A percentile compares a stretch with the other conserved stretches of the same genome.
These are phyloP conservation scores for Parachlorella kessleri DNA, from an alignment of 139 green algal genomes.

Conservation along the genomic window DNA sequence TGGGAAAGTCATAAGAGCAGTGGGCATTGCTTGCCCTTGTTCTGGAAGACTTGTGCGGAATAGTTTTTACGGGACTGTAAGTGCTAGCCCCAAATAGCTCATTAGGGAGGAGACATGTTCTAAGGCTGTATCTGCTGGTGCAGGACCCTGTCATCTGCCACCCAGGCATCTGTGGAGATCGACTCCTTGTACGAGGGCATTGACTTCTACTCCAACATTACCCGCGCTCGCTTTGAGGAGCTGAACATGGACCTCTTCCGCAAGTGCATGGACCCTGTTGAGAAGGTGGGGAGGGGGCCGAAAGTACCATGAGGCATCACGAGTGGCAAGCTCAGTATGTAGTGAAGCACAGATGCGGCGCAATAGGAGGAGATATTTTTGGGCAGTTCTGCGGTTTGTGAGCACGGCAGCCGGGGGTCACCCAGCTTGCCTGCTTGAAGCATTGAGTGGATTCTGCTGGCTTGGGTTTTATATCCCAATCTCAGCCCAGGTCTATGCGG, in stretches of 20 bases:
- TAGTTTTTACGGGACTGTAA: neutral
- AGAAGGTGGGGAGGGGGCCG: no score
- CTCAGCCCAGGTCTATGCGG: no score
- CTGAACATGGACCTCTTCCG: slow-evolving; percentile 99
- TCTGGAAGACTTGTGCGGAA: no score
- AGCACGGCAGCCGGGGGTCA: neutral
- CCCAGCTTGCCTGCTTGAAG: no score
- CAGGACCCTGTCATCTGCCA: slow-evolving; percentile 39
- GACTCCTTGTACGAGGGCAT: slow-evolving; percentile 96
- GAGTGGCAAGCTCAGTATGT: no score
- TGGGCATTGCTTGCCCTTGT: no score
- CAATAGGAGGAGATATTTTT: no score
- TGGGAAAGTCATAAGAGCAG: no score
- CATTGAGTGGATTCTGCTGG: neutral
- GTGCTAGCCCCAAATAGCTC: neutral
- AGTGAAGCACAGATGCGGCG: no score
- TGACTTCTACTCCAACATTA: slow-evolving; percentile 98
- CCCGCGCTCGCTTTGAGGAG: slow-evolving; percentile 97
- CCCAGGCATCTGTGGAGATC: slow-evolving; percentile 95
- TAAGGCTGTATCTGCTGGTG: neutral
- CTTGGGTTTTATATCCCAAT: no score
- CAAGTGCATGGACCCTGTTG: slow-evolving; percentile 99
- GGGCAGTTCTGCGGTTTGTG: neutral
- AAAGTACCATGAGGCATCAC: no score
- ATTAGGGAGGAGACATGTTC: no score